Evolutionary conservation across 2,329 filamentous ascomycete species (phyloP), one percentile per base, ranked within the genome.

Genomic region (Ascochyta pisi): DNA sequence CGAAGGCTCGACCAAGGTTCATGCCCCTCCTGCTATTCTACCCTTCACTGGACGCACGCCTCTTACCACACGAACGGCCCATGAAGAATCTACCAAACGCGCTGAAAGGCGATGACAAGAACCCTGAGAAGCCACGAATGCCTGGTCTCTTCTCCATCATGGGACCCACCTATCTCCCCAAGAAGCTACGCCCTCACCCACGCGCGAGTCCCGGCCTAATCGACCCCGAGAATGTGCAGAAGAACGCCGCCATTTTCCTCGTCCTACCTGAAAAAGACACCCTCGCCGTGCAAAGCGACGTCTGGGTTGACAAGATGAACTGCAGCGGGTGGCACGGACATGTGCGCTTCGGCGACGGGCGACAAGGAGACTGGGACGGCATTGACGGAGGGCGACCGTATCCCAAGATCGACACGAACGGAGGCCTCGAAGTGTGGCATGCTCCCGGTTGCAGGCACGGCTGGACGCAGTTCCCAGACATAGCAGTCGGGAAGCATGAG

Each of bases 381-480:
- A 54, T 60, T 7, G 37, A 55, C 0, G 64, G 67, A n/a, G 57
- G 63, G 13, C 62, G 35, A 54, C 63, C 19, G 45, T 68, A 55
- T 43, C 60, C 42, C 46, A 23, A 49, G 45, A 4, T 58, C 50
- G 29, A 64, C 47, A 45, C 50, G 61, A 69, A 74, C 54, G 64
- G 67, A 29, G 67, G 77, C 38, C 48, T 79, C 51, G 77, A 78
- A 34, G 65, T 75, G 5, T 76, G 73, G 73, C 69, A 76, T 45
- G 71, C 72, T 13, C 72, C 72, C 1, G 52, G 50, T 3, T 74
- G 71, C 54, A 53, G 66, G 38, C 77, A 79, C 55, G 77, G 77
- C 6, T 79, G 77, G 77, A 79, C 77, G 40, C 76, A 78, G 61
- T 77, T 79, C 42, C 77, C 77, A 1, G 73, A 76, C 50, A 64